Evolutionary conservation across 2,329 filamentous ascomycete species (phyloP).

Genomic region (Phialophora chinensis): DNA sequence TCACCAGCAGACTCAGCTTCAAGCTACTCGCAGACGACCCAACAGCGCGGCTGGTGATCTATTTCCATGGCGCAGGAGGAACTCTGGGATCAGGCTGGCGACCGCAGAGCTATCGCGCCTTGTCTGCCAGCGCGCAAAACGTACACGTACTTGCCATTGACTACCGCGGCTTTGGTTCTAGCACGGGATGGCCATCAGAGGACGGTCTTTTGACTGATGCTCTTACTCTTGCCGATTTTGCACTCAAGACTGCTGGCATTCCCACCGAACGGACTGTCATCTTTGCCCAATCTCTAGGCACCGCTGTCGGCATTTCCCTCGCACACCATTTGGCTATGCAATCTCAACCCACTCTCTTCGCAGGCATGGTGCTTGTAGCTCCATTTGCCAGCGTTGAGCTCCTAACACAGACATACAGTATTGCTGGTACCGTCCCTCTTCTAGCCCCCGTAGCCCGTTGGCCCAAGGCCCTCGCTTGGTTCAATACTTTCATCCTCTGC

Average conservation of each 20-base stretch:
- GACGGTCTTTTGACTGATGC: conserved; percentile 61
- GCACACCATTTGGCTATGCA: conserved; percentile 52
- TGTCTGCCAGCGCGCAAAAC: conserved; percentile 58
- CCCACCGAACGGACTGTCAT: conserved; percentile 63
- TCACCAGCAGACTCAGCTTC: conserved; percentile 50
- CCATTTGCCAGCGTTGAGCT: conserved; percentile 62
- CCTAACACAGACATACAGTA: conserved; percentile 62
- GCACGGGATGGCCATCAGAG: conserved; percentile 64
- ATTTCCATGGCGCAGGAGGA: conserved; percentile 63
- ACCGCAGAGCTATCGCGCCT: conserved; percentile 61
- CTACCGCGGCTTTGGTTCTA: conserved; percentile 85
- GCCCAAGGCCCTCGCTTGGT: conserved; percentile 53
- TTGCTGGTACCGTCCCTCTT: conserved; percentile 62
- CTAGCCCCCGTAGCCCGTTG: conserved; percentile 59
- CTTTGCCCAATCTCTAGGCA: conserved; percentile 66
- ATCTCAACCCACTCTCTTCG: conserved; percentile 55
- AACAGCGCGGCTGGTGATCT: conserved; percentile 53
- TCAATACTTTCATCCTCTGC: conserved; percentile 56
- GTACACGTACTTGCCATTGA: conserved; percentile 66
- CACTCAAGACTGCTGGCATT: conserved; percentile 58
- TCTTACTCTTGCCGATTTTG: conserved; percentile 60
- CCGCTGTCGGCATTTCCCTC: conserved; percentile 57
- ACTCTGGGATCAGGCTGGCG: conserved; percentile 63
- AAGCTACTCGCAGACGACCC: conserved; percentile 55
- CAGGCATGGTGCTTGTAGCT: conserved; percentile 62